Conservation (phyloP, 495 filamentous ascomycete genomes). For the Trichoderma erinaceum region DNA sequence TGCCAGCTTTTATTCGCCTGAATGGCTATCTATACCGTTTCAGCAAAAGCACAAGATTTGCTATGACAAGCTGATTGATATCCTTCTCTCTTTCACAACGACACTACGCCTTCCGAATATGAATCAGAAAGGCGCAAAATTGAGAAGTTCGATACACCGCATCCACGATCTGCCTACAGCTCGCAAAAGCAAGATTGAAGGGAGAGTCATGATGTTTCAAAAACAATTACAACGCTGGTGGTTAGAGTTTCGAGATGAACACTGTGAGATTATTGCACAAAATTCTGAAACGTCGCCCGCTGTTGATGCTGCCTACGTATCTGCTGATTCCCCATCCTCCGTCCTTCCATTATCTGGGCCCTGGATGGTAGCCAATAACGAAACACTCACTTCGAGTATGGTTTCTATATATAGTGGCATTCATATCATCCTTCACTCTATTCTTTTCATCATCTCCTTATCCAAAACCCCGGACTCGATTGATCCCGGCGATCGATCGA, state of each 20-base stretch:
- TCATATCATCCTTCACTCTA: neutral
- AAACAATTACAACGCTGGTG: neutral
- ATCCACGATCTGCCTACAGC: neutral
- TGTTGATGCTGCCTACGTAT: neutral
- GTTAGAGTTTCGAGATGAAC: neutral
- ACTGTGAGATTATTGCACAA: neutral
- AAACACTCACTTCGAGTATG: slow-evolving; percentile 7
- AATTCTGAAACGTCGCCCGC: neutral
- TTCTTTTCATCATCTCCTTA: neutral
- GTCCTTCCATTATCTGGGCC: neutral
- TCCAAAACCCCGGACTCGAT: neutral
- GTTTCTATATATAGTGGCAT: neutral
- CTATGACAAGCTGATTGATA: neutral
- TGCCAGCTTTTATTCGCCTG: neutral
- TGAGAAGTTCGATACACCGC: neutral
- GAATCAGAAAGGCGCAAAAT: neutral
- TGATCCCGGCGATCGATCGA: neutral
- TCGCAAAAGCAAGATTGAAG: neutral
- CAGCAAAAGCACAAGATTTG: neutral
- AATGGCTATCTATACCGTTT: slow-evolving; percentile 5
- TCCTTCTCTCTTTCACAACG: neutral
- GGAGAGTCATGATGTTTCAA: neutral
- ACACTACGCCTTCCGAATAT: neutral
- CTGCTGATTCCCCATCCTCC: neutral
- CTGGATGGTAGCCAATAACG: neutral